phyloP scores from a whole-genome alignment of 352 stramenopile genomes.

The Phytophthora pluvialis region DNA sequence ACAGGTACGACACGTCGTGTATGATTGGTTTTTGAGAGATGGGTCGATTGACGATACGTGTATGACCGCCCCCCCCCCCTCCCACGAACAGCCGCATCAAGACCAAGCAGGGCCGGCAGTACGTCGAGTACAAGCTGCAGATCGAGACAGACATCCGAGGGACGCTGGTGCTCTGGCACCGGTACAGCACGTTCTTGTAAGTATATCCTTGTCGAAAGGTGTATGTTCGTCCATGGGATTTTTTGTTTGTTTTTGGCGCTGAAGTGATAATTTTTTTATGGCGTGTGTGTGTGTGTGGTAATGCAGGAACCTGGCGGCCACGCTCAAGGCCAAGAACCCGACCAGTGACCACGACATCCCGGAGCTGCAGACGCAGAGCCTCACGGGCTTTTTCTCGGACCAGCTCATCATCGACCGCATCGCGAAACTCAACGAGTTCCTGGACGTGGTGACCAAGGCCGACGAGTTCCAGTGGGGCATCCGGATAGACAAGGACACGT shows the following conservation, averaged over 20 bases:
- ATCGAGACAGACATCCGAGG: conserved; percentile 89
- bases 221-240: conserved; percentile 12
- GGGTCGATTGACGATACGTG: conserved; percentile 19
- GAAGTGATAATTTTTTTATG: neutral
- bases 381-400: conserved; percentile 86
- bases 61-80: conserved; percentile 6
- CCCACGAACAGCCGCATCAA: conserved; percentile 69
- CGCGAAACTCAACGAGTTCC: conserved; percentile 87
- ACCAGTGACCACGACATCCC: conserved; percentile 76
- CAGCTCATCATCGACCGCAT: conserved; percentile 88
- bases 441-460: conserved; percentile 84
- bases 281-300: no score
- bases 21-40: neutral
- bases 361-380: conserved; percentile 83
- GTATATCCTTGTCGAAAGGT: conserved; percentile 26
- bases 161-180: conserved; percentile 88
- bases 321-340: conserved; percentile 84
- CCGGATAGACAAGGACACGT: conserved; percentile 91
- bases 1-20: conserved; percentile 54
- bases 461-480: conserved; percentile 91
- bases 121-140: conserved; percentile 89
- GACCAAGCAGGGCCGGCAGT: conserved; percentile 85
- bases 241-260: conserved; percentile 4
- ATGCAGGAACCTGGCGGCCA: conserved; percentile 75
- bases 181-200: conserved; percentile 90